Evolutionary conservation across 1,284 basidiomycete species (phyloP), one percentile per base, ranked within the genome.

Genomic region (Rhodotorula sp.): DNA sequence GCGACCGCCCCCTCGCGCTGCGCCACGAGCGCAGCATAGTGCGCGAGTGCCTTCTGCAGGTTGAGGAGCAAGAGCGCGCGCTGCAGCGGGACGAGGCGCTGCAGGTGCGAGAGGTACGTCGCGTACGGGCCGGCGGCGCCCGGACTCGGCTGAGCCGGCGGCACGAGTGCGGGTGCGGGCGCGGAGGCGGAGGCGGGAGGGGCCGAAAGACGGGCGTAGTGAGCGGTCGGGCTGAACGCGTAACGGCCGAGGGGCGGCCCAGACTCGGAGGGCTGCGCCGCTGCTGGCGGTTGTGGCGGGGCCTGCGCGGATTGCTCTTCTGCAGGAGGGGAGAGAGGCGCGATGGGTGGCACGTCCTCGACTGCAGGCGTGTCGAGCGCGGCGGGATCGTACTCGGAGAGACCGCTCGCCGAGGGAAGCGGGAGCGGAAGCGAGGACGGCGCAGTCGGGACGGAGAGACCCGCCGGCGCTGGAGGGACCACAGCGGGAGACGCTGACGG

Each of bases 11-110:
- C 27, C 3, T 44, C 44, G 2, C 10, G 27, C 19, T 46, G 17
- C 7, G n/a, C 41, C n/a, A 25, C 12, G 27, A 46, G 19, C 13
- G 45, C 9, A 17, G 54, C n/a, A 53, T 71, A 71, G 56, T 65
- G 59, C n/a, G 27, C 49, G 49, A 72, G 72, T 14, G 74, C 74
- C 53, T 75, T 75, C 45, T 75, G 74, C 1, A 75, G 50, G 67
- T 75, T 75, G 54, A 75, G 67, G 21, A 75, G 64, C 10, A 75
- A 59, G n/a, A 75, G 68, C 5, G 70, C 58, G 27, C 67, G 72
- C 61, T 74, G 74, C 7, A 74, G 61, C n/a, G 70, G 74, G 46
- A 70, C 52, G 60, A 72, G 68, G 8, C 61, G 59, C 34, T 68
- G 62, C 9, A 75, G 61, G 60, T 73, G 61, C 21, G 61, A 21